Evolutionary conservation across 176 grass and related monocot species (phyloP).

Genomic region (Zea mays): Zm-B73-REFERENCE-NAM-5.0 NC_050104.1:137062501-137063000

Average conservation of each 20-base stretch:
- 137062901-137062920: constrained; percentile 56
- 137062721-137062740: constrained; percentile 31
- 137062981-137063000: background rate
- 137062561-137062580: too few species aligned
- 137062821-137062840: constrained; percentile 9
- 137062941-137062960: background rate
- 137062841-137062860: constrained; percentile 42
- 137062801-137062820: background rate
- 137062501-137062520: too few species aligned
- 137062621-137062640: too few species aligned
- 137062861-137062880: constrained; percentile 47
- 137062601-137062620: too few species aligned
- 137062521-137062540: too few species aligned
- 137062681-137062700: constrained; percentile 19
- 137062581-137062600: too few species aligned
- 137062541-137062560: too few species aligned
- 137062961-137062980: background rate
- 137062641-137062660: constrained; percentile 13
- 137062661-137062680: constrained; percentile 25
- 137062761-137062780: background rate
- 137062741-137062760: background rate
- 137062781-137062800: background rate
- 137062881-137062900: constrained; percentile 18
- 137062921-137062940: constrained; percentile 52
- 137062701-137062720: constrained; percentile 14